phyloP scores from a whole-genome alignment of 305 asterid genomes.

The Solanum hybrid region DNA sequence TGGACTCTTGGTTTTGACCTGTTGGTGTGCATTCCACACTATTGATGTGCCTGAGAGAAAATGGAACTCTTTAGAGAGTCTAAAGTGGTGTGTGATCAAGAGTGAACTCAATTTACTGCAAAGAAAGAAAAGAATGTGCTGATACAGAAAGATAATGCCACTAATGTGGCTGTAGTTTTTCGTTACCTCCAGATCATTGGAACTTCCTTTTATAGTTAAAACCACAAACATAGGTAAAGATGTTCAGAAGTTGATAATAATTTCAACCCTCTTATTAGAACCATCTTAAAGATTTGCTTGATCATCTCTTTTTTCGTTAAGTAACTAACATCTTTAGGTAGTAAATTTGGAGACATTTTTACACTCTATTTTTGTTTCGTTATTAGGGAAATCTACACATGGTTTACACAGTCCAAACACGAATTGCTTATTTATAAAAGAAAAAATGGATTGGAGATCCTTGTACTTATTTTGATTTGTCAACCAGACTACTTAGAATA shows the following conservation, averaged over 20 bases:
- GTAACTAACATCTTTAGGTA: background rate
- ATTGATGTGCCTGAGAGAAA: constrained; percentile 60
- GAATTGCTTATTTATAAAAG: too few relatives aligned
- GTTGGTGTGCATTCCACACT: constrained; percentile 26
- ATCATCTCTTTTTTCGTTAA: background rate
- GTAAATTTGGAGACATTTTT: background rate
- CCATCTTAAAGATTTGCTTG: background rate
- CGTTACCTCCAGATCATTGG: background rate
- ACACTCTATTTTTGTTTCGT: background rate
- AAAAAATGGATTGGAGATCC: background rate
- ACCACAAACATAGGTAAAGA: background rate
- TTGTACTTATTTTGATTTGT: background rate
- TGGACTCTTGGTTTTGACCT: too few relatives aligned
- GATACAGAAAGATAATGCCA: background rate
- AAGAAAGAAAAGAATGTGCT: background rate
- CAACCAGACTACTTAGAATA: background rate
- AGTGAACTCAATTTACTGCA: background rate
- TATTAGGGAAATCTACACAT: background rate
- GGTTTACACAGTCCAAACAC: background rate
- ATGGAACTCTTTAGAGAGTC: background rate
- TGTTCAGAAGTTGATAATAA: background rate
- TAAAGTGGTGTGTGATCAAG: background rate
- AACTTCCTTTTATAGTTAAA: background rate
- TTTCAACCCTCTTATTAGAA: background rate
- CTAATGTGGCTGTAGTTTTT: background rate